Conservation (phyloP, 2,329 filamentous ascomycete genomes). For the Aspergillus sp. region DNA sequence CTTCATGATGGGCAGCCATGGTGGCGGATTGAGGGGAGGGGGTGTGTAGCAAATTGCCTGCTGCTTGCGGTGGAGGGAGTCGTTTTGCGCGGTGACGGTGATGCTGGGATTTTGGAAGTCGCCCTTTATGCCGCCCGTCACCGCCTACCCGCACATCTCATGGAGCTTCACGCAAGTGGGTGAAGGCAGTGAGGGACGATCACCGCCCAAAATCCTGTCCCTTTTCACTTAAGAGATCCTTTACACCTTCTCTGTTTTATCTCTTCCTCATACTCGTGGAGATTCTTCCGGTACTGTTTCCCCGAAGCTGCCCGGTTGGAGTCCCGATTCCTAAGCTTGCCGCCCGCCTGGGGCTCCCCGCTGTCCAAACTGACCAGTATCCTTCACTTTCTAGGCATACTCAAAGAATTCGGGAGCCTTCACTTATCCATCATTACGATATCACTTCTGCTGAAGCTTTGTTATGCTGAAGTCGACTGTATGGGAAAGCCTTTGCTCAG, state of each 20-base stretch:
- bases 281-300: not conserved
- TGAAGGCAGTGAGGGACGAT: constrained; percentile 2
- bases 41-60: constrained; percentile 16
- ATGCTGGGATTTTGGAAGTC: constrained; percentile 27
- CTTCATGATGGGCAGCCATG: constrained; percentile 51
- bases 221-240: not conserved
- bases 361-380: constrained; percentile 18
- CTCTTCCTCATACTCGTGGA: not conserved
- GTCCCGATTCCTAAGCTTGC: constrained; percentile 16
- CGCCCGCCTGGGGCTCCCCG: constrained; percentile 27
- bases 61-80: constrained; percentile 24
- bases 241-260: not conserved
- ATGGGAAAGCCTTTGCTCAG: constrained; percentile 13
- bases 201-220: not conserved
- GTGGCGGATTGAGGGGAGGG: constrained; percentile 30
- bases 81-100: constrained; percentile 19
- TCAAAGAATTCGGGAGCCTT: constrained; percentile 8
- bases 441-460: not conserved
- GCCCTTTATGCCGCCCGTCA: constrained; percentile 25
- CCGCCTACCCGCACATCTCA: constrained; percentile 21
- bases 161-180: constrained; percentile 16
- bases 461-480: not conserved
- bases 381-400: constrained; percentile 3
- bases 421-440: not conserved
- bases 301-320: not conserved